Evolutionary conservation across 83 land plant genomes (phyloP), one percentile per base, ranked within the genome.

Genomic region (Larix sibirica): DNA sequence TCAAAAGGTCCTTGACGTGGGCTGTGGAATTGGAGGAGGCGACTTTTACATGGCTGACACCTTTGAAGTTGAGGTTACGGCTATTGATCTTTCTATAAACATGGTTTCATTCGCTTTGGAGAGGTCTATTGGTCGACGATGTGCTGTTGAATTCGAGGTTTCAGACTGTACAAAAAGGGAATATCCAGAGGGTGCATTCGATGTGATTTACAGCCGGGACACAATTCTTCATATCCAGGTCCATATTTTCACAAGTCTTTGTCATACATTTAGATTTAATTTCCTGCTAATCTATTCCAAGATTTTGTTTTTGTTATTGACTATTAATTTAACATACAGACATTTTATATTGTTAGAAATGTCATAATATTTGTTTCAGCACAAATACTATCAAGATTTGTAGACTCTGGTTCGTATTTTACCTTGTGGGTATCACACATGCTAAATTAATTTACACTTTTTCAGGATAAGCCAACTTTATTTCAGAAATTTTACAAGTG

Each of bases 1-100:
- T 5, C 92, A 98, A 79, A 97, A 86, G 54, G 99, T 98, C 16
- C 93, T 98, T 31, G 99, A 98, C 84, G 99, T 98, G 58, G 99
- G 99, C 17, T 98, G 99, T 88, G 99, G 99, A 31, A 98, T 98
- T 56, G 99, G 99, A 4, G 99, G 99, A 77, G 99, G 99, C 54
- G 99, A 96, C 86, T 98, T 98, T 82, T 98, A 98, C 80, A 96
- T 98, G 99, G 97, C 99, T 66, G 99, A 98, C 50, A 88, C 85
- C 44, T 96, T 85, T 89, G 95, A 95, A 87, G 98, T 90, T 17
- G 86, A 93, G 80, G 97, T 98, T 56, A 85, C 93, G 26, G 99
- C 96, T 33, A 89, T 98, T 77, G 99, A 98, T 79, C 96, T 98
- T 28, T 98, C 99, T 42, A 82, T 98, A 21, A 98, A 98, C 81